Base-by-base conservation (phyloP, 1,284 basidiomycete species). In the Pseudozyma sp. region DNA sequence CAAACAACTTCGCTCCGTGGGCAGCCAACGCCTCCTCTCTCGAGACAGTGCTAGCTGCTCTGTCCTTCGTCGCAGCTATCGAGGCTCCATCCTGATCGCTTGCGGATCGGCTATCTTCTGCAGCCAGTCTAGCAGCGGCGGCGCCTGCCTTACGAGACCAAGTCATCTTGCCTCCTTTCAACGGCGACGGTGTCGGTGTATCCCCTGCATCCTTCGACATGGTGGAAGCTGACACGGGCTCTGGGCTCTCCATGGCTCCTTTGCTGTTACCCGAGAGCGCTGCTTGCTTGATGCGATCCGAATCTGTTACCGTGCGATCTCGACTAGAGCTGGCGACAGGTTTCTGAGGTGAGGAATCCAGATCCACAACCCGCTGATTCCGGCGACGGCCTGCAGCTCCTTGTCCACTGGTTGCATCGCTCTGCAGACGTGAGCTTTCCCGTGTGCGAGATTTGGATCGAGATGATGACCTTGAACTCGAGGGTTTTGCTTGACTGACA, bases 251-350 rank as follows among this genome's bases (percentile, higher is more conserved):
- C 53, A 72, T 57, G 9, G 70, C 70, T 9, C 42, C 65, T 11
- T 31, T n/a, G 9, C 34, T 49, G 21, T 73, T 42, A 2, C 70
- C 64, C 4, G 64, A 40, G 11, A 68, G 50, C 1, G 71, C 77
- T 2, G 77, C 75, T 13, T 68, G 60, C 36, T 75, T 77, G 68
- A 79, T 72, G 12, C 52, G 47, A 49, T 77, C 71, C 49, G 77
- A 71, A 5, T 77, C 75, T 12, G 67, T 68, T 13, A 76, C 40
- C 14, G 56, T 59, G 7, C 55, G 39, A 39, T 64, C 58, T 12
- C 57, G 55, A 7, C 9, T 51, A 21, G 50, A 19, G 10, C 38
- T 19, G 13, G 40, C 48, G 3, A n/a, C 12, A 5, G 59, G 59
- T 49, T 71, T 67, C 12, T 56, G 62, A 11, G 64, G 63, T 25